Evolutionary conservation across 164 flowering plant genomes (phyloP).

Genomic region (Taxillus chinensis): DNA sequence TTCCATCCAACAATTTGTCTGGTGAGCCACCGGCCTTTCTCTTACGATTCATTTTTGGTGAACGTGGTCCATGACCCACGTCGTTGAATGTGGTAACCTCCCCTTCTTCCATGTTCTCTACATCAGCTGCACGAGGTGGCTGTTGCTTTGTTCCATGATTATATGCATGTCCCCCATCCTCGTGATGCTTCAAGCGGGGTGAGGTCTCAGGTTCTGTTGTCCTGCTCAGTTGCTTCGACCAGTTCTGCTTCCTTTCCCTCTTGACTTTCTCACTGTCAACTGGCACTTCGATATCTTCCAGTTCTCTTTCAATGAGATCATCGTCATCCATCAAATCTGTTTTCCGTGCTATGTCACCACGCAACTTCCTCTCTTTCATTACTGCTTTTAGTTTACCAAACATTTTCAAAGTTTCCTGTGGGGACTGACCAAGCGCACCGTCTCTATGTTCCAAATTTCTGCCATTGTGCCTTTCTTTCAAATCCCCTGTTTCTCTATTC

Average conservation of each 20-base stretch:
- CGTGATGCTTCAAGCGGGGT: conserved; percentile 2
- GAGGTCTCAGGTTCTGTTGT: conserved; percentile 15
- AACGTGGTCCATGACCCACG: conserved; percentile 17
- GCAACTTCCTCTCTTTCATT: conserved; percentile 50
- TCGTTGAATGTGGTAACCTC: conserved; percentile 31
- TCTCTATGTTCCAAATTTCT: conserved; percentile 34
- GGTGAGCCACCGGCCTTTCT: conserved; percentile 35
- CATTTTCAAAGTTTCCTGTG: conserved; percentile 52
- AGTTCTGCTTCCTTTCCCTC: conserved; percentile 42
- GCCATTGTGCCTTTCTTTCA: conserved; percentile 28
- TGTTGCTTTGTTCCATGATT: conserved; percentile 6
- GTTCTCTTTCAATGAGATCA: conserved; percentile 77
- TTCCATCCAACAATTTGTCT: conserved; percentile 22
- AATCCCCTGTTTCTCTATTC: conserved; percentile 27
- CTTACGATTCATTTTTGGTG: conserved; percentile 38
- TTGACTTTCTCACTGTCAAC: conserved; percentile 52
- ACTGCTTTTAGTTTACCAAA: conserved; percentile 73
- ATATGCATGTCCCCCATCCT: conserved; percentile 13
- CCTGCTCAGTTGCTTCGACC: conserved; percentile 23
- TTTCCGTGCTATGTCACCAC: conserved; percentile 36
- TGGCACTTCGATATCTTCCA: conserved; percentile 78
- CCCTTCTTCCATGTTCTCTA: conserved; percentile 42
- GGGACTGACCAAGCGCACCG: conserved; percentile 38
- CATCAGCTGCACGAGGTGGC: conserved; percentile 13
- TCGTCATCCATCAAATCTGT: conserved; percentile 69